A percentile compares a stretch with the other conserved stretches of the same genome.
phyloP scores from a whole-genome alignment of 441 rosid species.

The Bruguiera hainesii region DNA sequence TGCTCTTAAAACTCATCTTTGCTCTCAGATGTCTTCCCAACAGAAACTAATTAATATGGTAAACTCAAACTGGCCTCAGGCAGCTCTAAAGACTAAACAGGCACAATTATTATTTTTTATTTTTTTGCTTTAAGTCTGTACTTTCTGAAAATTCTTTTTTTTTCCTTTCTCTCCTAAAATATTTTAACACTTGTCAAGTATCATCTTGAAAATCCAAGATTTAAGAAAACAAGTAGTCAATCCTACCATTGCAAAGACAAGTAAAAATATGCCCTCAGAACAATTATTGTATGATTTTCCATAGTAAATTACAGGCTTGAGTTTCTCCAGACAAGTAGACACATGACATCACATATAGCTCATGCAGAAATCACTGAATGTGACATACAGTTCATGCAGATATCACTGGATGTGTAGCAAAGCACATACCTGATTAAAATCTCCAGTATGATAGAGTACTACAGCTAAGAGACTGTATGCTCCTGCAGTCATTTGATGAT shows the following conservation, averaged over 20 bases:
- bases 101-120: too few species aligned
- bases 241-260: background rate
- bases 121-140: too few species aligned
- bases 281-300: too few species aligned
- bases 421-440: slow-evolving; percentile 77
- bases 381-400: slow-evolving; percentile 4
- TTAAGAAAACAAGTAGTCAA: background rate
- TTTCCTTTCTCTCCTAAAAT: background rate
- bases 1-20: too few species aligned
- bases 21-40: too few species aligned
- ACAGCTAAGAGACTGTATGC: slow-evolving; percentile 92
- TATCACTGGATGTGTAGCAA: slow-evolving; percentile 10
- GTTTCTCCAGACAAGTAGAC: background rate
- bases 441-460: slow-evolving; percentile 91
- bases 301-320: slow-evolving; percentile 5
- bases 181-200: background rate
- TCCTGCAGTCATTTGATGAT: slow-evolving; percentile 81
- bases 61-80: too few species aligned
- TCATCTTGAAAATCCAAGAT: slow-evolving; percentile 7
- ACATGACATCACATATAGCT: background rate
- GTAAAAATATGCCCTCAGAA: background rate
- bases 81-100: too few species aligned
- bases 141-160: too few species aligned
- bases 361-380: background rate
- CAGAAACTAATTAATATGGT: too few species aligned